Base-by-base conservation (phyloP, 2,329 filamentous ascomycete genomes). In the Davidsoniella neocaledoniae region DNA sequence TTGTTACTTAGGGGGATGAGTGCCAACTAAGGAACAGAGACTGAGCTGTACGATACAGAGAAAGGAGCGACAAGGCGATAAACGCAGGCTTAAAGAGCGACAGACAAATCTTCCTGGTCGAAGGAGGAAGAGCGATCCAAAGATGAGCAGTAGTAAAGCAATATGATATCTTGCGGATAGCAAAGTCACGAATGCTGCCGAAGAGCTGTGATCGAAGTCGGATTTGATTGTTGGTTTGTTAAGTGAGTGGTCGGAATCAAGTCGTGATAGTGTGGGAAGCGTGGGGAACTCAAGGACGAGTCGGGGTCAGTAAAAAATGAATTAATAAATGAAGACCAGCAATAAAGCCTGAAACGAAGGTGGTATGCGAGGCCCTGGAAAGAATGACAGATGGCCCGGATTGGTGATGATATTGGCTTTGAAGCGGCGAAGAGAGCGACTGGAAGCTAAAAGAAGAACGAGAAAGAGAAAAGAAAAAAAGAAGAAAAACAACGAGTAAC, bases 381-480 rank as follows among this genome's bases (percentile, higher is more conserved):
- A 60, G 63, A 65, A 62, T 64, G 68, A 61, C 67, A 68, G 65
- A 62, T 63, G 57, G 62, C 63, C 65, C 64, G 68, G 62, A 72
- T 67, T 72, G 70, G 36, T 26, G 14, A 26, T 45, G 9, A 33
- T 21, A 5, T 37, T 16, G 17, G 68, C 68, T 69, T 38, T 23
- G 43, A 42, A 19, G 58, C 57, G 59, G 59, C 61, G 63, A 71
- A 73, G 69, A 63, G 69, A 73, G 65, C 64, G 70, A 73, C 69
- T 71, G 62, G 65, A 70, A 65, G 62, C 62, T 67, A 68, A 64
- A 59, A 60, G 66, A 67, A 63, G 60, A 59, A 57, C 61, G 61
- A 61, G 58, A 57, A 44, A 52, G 52, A 39, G 50, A 39, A 48
- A 45, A 26, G 19, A 46, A 39, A 52, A 51, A 48, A 55, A 50